Evolutionary conservation across 495 filamentous ascomycete genomes (phyloP).

Genomic region (Daldinia loculata): DNA sequence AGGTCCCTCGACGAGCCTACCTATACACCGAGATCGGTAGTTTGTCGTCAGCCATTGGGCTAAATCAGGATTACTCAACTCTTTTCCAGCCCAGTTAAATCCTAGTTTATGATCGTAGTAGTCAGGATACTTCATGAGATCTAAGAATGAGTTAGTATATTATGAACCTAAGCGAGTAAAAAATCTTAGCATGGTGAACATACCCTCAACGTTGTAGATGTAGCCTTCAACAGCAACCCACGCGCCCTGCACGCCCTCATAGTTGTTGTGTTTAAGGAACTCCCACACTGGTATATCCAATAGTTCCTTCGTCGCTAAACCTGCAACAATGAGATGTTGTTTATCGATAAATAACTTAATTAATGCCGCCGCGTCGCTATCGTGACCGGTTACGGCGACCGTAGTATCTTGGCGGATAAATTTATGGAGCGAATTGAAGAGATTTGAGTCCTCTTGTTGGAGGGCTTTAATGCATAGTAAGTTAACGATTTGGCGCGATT

Average conservation of each 20-base stretch:
- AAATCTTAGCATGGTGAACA: background rate
- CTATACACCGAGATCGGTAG: conserved; percentile 4
- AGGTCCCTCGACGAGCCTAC: background rate
- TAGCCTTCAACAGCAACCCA: background rate
- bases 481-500: background rate
- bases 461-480: background rate
- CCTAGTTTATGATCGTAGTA: background rate
- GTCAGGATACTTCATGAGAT: conserved; percentile 14
- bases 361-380: background rate
- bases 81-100: conserved; percentile 4
- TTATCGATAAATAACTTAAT: background rate
- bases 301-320: background rate
- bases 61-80: background rate
- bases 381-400: background rate
- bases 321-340: conserved; percentile 12
- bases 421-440: background rate
- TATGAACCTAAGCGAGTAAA: background rate
- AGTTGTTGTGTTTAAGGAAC: background rate
- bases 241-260: background rate
- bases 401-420: background rate
- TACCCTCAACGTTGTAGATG: conserved; percentile 16
- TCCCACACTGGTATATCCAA: background rate
- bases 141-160: conserved; percentile 3
- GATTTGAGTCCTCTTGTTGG: background rate
- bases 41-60: background rate